Conservation (phyloP, 306 rosid genomes). For the Pyrus bretschneideri region DNA sequence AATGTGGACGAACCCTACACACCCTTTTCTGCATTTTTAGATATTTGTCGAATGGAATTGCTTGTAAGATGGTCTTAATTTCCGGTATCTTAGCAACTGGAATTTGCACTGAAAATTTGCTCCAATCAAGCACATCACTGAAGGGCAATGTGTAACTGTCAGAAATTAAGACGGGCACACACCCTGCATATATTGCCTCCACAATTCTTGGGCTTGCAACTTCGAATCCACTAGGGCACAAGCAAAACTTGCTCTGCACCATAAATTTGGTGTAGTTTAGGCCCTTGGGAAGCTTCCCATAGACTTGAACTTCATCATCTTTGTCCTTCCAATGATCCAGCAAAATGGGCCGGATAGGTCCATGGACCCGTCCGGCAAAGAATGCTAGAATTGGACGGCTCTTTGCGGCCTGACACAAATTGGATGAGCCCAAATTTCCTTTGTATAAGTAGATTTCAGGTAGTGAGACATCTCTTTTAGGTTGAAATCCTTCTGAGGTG, state of each 20-base stretch:
- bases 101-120: constrained; percentile 48
- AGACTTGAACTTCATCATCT: constrained; percentile 52
- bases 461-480: constrained; percentile 51
- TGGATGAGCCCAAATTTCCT: constrained; percentile 41
- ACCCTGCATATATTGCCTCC: constrained; percentile 58
- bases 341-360: constrained; percentile 37
- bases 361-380: constrained; percentile 68
- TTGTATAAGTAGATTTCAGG: constrained; percentile 54
- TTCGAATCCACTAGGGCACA: constrained; percentile 82
- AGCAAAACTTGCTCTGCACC: constrained; percentile 57
- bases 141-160: constrained; percentile 57
- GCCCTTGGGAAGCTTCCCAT: constrained; percentile 45
- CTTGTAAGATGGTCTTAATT: constrained; percentile 45
- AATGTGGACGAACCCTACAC: constrained; percentile 39
- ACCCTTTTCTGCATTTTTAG: constrained; percentile 39
- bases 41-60: constrained; percentile 36
- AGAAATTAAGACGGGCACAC: constrained; percentile 68
- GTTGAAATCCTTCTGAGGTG: constrained; percentile 59
- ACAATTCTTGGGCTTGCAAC: constrained; percentile 83
- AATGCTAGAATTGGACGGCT: constrained; percentile 44
- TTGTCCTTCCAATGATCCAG: constrained; percentile 58
- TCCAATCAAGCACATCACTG: constrained; percentile 72
- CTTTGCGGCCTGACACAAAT: constrained; percentile 19
- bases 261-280: constrained; percentile 49
- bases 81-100: constrained; percentile 37